Evolutionary conservation across 2,329 filamentous ascomycete species (phyloP), one percentile per base, ranked within the genome.

Genomic region (Blumeria graminis): DNA sequence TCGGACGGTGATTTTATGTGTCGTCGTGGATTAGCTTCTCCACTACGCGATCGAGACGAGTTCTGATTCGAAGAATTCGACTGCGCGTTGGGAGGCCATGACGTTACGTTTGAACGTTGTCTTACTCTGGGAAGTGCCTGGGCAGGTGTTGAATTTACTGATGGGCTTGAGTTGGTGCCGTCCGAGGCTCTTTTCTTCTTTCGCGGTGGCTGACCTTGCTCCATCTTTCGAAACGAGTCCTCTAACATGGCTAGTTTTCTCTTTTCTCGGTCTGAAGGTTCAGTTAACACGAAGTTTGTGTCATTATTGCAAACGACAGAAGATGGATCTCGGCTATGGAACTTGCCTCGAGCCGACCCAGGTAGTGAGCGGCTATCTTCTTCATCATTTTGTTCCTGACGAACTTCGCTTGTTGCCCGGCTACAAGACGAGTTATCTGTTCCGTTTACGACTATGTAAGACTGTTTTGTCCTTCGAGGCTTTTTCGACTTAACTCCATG

Each of bases 191-290:
- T 73, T 64, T 82, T 82, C 69, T 81, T 80, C 66, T 82, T 82
- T 34, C 74, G 72, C 0, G 71, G 70, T 1, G 76, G 75, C 58
- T 73, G 63, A 75, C 76, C 62, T 78, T 78, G 22, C 73, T 77
- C 56, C 78, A 74, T 80, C 75, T 35, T 78, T 72, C 55, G 77
- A 73, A 64, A 83, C 77, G 1, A 76, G 72, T 81, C 77, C 61
- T 83, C 80, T 0, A 81, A 73, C 74, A 79, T 79, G 18, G 77
- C 76, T 10, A 82, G 74, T 61, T 83, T 83, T 38, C 80, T 71
- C 67, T 83, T 82, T 59, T 83, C 80, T 34, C 80, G 74, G 60
- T 82, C 78, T 0, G 80, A 81, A 6, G 75, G 76, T 60, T 80
- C 78, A 55, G 60, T 81, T 74, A 57, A 78, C 75, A 61, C 58